Evolutionary conservation across 257 asterid genomes (phyloP), one percentile per base, ranked within the genome.

Genomic region (Eucommia ulmoides): DNA sequence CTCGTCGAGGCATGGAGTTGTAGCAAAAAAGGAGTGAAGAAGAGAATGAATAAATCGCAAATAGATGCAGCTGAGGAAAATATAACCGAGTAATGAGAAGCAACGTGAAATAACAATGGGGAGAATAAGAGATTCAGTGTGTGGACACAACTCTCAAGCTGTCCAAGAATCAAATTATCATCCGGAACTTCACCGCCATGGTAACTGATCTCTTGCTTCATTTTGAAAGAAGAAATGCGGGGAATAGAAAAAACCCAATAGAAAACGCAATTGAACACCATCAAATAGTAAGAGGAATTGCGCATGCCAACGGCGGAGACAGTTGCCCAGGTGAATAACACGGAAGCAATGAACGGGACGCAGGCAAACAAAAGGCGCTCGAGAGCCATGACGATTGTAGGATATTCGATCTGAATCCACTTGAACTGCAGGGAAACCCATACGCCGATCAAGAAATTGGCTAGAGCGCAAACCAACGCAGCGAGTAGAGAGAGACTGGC

Each of bases 401-500:
- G 99, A 51, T 91, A 71, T 60, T 91, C 99, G 33, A 91, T 83
- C 48, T 83, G 99, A 61, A 91, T 68, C 97, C 97, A 91, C 78
- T 83, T 91, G 56, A 91, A 91, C 85, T 91, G 99, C 42, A 91
- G 81, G 29, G 95, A 86, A 25, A 74, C 79, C 99, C 99, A 91
- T 22, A 91, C 85, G 11, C 99, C 99, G 11, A 91, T 70, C 15
- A 86, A 56, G 73, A 91, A 91, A 65, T 86, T 91, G 45, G 89
- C 62, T 61, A 91, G 52, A 10, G 87, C 78, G 53, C 95, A 86
- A 45, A 80, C 67, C 1, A 80, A 61, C n/a, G 82, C 60, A 20
- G 94, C 94, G 22, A 81, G 70, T 41, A 83, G 50, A 19, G 81
- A 80, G 10, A 91, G 76, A 20, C 73, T 47, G 16, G 77, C 12